phyloP scores from a whole-genome alignment of 1,139 yeast genomes.

The Magnusiomyces starmeri region DNA sequence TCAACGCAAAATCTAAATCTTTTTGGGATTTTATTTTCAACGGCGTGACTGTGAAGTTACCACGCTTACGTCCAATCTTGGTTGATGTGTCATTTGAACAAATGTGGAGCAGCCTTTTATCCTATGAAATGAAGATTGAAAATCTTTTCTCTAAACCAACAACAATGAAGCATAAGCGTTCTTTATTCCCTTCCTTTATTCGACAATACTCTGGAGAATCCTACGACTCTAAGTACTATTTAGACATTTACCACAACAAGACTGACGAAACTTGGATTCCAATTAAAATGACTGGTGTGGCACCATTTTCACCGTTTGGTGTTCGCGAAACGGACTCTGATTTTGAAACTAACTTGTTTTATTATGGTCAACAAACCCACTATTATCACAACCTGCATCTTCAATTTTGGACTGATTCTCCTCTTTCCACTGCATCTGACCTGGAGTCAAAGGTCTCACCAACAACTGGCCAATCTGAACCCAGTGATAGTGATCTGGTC shows the following conservation, averaged over 20 bases:
- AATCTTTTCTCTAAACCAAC: neutral
- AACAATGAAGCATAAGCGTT: neutral
- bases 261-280: slow-evolving; percentile 25
- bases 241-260: slow-evolving; percentile 35
- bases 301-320: slow-evolving; percentile 65
- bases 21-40: slow-evolving; percentile 20
- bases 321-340: slow-evolving; percentile 17
- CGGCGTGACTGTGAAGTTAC: slow-evolving; percentile 32
- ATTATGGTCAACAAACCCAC: slow-evolving; percentile 12
- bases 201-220: slow-evolving; percentile 64
- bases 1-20: slow-evolving; percentile 23
- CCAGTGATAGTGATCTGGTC: neutral
- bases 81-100: slow-evolving; percentile 46
- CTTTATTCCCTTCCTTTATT: slow-evolving; percentile 51
- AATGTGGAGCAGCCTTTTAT: slow-evolving; percentile 56
- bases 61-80: slow-evolving; percentile 42
- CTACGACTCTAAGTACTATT: slow-evolving; percentile 71
- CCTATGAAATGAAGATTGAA: slow-evolving; percentile 40
- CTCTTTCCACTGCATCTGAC: slow-evolving; percentile 10
- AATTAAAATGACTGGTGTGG: slow-evolving; percentile 60
- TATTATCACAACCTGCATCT: slow-evolving; percentile 29
- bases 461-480: neutral
- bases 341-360: slow-evolving; percentile 15
- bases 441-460: neutral
- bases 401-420: slow-evolving; percentile 34